Evolutionary conservation across 2,329 filamentous ascomycete genomes (phyloP).

Genomic region (Colletotrichum agaves): DNA sequence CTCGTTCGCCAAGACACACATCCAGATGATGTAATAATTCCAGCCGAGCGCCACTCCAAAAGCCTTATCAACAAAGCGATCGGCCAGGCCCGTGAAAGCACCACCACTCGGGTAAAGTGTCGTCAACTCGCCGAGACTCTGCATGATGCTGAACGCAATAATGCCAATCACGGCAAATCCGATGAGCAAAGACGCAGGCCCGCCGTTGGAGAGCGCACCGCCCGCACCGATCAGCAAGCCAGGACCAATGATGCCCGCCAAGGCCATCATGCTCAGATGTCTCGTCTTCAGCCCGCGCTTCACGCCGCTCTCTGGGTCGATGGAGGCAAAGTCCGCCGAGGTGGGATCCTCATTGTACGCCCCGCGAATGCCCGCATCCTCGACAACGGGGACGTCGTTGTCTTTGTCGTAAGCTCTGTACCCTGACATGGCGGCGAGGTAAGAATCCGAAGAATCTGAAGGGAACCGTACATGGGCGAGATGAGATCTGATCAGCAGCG

Average conservation of each 20-base stretch:
- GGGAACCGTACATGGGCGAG: not conserved
- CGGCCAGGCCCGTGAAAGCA: conserved; percentile 76
- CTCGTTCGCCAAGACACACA: conserved; percentile 73
- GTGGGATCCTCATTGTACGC: conserved; percentile 19
- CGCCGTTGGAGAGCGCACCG: conserved; percentile 73
- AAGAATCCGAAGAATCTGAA: not conserved
- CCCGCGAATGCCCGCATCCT: conserved; percentile 5
- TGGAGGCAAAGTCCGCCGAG: conserved; percentile 54
- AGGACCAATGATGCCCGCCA: conserved; percentile 73
- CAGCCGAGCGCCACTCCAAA: conserved; percentile 76
- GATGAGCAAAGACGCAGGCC: conserved; percentile 77
- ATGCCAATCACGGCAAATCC: conserved; percentile 79
- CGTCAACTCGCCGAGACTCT: conserved; percentile 79
- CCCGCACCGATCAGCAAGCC: conserved; percentile 79
- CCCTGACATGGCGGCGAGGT: conserved; percentile 16
- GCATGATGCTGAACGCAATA: conserved; percentile 75
- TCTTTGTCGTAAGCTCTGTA: conserved; percentile 34
- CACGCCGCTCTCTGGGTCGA: conserved; percentile 72
- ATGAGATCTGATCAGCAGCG: not conserved
- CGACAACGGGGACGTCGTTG: conserved; percentile 24
- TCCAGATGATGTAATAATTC: conserved; percentile 79
- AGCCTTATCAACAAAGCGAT: conserved; percentile 77
- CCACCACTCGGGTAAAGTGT: conserved; percentile 78
- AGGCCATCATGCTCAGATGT: conserved; percentile 73
- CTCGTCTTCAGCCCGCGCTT: conserved; percentile 76